Evolutionary conservation across 768 basidiomycete genomes (phyloP), one percentile per base, ranked within the genome.

Genomic region (Xerocomus brunneocitrinus): DNA sequence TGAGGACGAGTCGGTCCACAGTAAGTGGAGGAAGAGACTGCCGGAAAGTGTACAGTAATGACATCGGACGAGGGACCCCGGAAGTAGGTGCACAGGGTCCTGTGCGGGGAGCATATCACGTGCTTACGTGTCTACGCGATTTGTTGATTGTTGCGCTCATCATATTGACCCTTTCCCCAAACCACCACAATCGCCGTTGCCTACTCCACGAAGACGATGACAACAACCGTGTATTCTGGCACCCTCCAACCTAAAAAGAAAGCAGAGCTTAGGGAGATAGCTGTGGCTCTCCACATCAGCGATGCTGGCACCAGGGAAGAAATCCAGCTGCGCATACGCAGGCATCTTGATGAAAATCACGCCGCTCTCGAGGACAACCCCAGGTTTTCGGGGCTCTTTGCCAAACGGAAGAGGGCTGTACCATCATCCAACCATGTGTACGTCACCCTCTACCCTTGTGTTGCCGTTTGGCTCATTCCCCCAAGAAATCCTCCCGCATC

Each of bases 171-270:
- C 8, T 51, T 16, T 19, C 30, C 13, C 12, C 39, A 9, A 50
- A 63, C 61, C 50, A 53, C 54, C 12, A 42, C 40, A 47, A 16
- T 42, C 36, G n/a, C 16, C 35, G 6, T 35, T 40, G 36, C 9
- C 50, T 32, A 31, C 36, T 27, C 5, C 32, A 38, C 60, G 16
- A 25, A 40, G 55, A 45, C 52, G 67, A 81, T 80, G 79, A 67
- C 77, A 38, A 73, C 73, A 34, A 52, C 71, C 53, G 54, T 68
- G 32, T 84, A 71, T 62, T 62, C 78, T 38, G 85, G 85, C 43
- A 67, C 79, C 27, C 75, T 86, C 27, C 76, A 74, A 54, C 62
- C 77, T n/a, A 87, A 87, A 70, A 87, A 84, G 71, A 87, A 87
- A 67, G 73, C 73, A 3, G 85, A 87, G 22, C 76, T 88, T 4